Evolutionary conservation across 352 stramenopile genomes (phyloP), one percentile per base, ranked within the genome.

Genomic region (Globisporangium lucens): DNA sequence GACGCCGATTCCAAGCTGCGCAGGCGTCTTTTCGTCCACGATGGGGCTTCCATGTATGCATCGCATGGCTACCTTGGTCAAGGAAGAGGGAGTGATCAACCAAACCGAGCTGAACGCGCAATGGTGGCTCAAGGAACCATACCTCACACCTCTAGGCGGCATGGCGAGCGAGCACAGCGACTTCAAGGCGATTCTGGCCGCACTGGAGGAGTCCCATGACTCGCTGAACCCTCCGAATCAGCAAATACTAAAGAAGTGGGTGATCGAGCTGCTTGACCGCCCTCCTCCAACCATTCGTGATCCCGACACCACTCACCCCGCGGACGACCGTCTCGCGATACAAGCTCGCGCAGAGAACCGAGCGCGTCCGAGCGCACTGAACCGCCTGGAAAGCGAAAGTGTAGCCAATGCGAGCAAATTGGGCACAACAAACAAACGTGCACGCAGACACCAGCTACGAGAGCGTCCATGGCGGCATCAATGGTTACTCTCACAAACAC

Each of bases 381-480:
- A 52, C 46, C 46, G 46, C 27, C 46, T 52, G 46, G 46, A 52
- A 52, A 52, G 46, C 46, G 46, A 52, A 52, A 52, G 46, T 52
- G 46, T 52, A 52, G 46, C 17, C 46, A 52, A 52, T 29, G 17
- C 46, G 46, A 52, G 46, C 17, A 24, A 17, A 27, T 52, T 52
- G 46, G 46, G 46, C 46, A 52, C 46, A 52, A 52, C 46, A 52
- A 52, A 52, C 17, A 17, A 52, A 52, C 46, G 17, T 52, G 46
- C 46, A 27, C 46, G 17, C 46, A 52, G 46, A n/a, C 46, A 27
- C 17, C 46, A 52, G 46, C 2, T 52, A 52, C 46, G 17, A 52
- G 46, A 52, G 17, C 46, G 46, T 27, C 17, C 46, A 52, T 52
- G 46, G 17, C 46, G 46, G 46, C 46, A 52, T 52, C 17, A 17